Evolutionary conservation across 106 monocot species (phyloP).

Genomic region (Triglochin maritima): DNA sequence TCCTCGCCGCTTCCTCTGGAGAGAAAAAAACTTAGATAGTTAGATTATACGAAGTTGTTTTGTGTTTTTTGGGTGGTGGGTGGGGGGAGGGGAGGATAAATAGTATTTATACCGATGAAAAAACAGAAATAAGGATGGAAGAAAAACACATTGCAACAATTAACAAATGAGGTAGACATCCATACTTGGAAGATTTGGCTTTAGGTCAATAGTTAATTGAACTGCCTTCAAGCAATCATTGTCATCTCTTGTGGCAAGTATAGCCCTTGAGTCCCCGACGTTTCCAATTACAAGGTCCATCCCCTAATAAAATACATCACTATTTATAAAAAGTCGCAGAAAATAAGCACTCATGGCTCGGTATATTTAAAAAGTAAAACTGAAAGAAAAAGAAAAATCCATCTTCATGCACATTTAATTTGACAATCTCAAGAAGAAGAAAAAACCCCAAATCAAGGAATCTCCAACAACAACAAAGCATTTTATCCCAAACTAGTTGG

Average conservation of each 20-base stretch:
- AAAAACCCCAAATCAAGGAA: neutral
- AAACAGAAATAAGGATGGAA: neutral
- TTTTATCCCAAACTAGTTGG: too few relatives aligned
- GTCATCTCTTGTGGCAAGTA: constrained; percentile 21
- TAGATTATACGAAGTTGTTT: too few relatives aligned
- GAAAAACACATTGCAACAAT: neutral
- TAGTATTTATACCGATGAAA: neutral
- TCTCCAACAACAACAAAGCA: too few relatives aligned
- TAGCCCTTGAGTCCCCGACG: constrained; percentile 21
- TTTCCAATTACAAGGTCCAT: constrained; percentile 22
- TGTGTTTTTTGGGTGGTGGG: neutral
- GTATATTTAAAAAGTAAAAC: neutral
- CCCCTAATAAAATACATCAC: constrained; percentile 1
- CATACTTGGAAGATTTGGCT: constrained; percentile 23
- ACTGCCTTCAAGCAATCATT: constrained; percentile 12
- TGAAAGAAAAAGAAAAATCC: too few relatives aligned
- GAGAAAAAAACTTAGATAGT: neutral
- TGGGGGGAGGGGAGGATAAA: neutral
- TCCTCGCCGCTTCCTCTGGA: constrained; percentile 60
- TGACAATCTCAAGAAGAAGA: too few relatives aligned
- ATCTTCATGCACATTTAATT: too few relatives aligned
- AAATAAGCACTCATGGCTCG: neutral
- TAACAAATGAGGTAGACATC: neutral
- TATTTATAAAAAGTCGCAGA: neutral
- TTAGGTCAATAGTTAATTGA: constrained; percentile 24